Evolutionary conservation across 345 rosid genomes (phyloP).

Genomic region (Diplotaxis tenuifolia): DNA sequence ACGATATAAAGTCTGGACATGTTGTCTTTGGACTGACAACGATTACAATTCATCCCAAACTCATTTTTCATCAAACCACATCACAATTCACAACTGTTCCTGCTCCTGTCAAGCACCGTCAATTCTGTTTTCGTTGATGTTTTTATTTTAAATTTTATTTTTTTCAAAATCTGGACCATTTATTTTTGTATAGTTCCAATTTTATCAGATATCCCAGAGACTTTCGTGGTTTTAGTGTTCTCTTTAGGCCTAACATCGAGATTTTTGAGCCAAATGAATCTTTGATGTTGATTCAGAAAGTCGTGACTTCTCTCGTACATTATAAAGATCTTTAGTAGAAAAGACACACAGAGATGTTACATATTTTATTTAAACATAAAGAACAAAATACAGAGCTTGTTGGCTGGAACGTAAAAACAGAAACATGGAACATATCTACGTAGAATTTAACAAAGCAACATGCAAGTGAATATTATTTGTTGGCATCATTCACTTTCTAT

Average conservation of each 20-base stretch:
- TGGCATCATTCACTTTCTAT: neutral
- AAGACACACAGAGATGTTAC: neutral
- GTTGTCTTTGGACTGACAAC: neutral
- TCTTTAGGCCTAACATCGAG: neutral
- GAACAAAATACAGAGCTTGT: neutral
- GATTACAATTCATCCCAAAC: neutral
- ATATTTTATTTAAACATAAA: neutral
- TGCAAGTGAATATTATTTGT: neutral
- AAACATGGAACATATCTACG: slow-evolving; percentile 22
- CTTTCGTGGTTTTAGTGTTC: too few species aligned
- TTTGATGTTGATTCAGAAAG: neutral
- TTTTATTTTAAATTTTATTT: too few species aligned
- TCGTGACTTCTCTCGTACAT: too few species aligned
- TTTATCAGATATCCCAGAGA: too few species aligned
- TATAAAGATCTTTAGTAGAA: too few species aligned
- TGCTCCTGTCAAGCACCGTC: neutral
- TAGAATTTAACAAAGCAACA: slow-evolving; percentile 20
- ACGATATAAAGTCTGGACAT: neutral
- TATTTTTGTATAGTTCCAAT: too few species aligned
- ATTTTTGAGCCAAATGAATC: neutral
- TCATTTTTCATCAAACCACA: neutral
- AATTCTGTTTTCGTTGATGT: neutral
- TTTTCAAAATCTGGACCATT: too few species aligned
- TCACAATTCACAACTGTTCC: neutral
- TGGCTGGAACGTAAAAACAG: slow-evolving; percentile 2